Evolutionary conservation across 495 filamentous ascomycete genomes (phyloP), one percentile per base, ranked within the genome.

Genomic region (Talaromyces proteolyticus): DNA sequence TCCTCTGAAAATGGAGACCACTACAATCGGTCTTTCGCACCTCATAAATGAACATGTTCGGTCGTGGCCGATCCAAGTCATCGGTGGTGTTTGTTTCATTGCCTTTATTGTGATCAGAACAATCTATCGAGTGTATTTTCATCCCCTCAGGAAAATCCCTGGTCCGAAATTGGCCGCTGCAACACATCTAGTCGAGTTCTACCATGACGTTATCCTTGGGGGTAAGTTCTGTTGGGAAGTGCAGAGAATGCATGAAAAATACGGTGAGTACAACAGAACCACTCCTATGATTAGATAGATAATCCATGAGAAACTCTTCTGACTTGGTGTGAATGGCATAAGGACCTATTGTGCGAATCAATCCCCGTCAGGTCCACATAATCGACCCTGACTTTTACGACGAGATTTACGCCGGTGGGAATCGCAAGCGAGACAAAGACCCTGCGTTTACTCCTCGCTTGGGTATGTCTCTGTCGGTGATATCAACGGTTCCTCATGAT

Each of bases 141-240:
- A 69, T 46, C 72, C 72, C 12, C 56, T 76, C 0, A 51, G 61
- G 12, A 55, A 57, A 3, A 70, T 77, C 21, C 77, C 77, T 5
- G 77, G 75, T 0, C 73, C 74, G 0, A 73, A 66, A 56, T 56
- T 79, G 4, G 72, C 75, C 0, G 72, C 70, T 0, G 53, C 61
- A 4, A 72, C 69, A 11, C 67, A 63, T 23, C 53, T 68, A 19
- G 75, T 75, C 23, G 78, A 81, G 40, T 72, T 73, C 34, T 81
- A 76, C 53, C 72, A 75, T 42, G 74, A 80, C 43, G 53, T 77
- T 14, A 52, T 74, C 29, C 57, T 64, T 6, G 54, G 60, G 3
- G 75, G 75, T 1, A 57, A 61, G 49, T 81, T 76, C 50, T 65
- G 69, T 8, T 69, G 59, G 49, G 54, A 69, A 38, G 71, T 81